Conservation (phyloP, 2,329 filamentous ascomycete genomes). For the Ceratocystis variospora region DNA sequence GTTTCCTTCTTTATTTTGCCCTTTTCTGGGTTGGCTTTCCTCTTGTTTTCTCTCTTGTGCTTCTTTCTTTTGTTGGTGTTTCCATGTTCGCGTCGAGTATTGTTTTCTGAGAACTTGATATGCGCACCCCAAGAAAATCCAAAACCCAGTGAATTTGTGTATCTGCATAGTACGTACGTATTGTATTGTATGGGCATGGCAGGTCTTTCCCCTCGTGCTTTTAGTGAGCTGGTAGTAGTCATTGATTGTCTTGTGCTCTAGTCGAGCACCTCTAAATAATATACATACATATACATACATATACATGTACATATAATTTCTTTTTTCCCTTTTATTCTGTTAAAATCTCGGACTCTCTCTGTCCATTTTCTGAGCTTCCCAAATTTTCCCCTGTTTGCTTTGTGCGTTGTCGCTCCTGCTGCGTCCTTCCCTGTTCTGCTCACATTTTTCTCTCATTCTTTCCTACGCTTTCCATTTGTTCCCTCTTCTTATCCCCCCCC, state of each 20-base stretch:
- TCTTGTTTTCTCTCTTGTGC: conserved; percentile 8
- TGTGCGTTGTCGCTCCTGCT: background rate
- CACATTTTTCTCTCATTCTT: conserved; percentile 7
- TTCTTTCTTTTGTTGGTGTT: conserved; percentile 12
- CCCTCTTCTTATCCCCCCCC: conserved; percentile 16
- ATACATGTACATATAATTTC: background rate
- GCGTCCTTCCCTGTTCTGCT: background rate
- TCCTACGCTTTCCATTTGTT: conserved; percentile 14
- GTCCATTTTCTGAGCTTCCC: background rate
- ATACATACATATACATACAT: no score
- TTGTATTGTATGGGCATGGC: background rate
- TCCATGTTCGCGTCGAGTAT: conserved; percentile 5
- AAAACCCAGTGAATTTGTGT: background rate
- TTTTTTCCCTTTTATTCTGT: background rate
- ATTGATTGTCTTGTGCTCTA: background rate
- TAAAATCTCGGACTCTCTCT: conserved; percentile 1
- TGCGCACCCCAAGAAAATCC: background rate
- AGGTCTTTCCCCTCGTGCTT: background rate
- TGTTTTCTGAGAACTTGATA: background rate
- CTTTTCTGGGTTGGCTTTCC: conserved; percentile 13
- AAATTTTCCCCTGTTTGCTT: background rate
- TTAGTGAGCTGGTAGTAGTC: background rate
- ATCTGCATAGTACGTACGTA: background rate
- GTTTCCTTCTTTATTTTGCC: conserved; percentile 19
- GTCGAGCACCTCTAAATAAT: background rate